Conservation (phyloP, 768 basidiomycete species). For the Mycena indigotica region DNA sequence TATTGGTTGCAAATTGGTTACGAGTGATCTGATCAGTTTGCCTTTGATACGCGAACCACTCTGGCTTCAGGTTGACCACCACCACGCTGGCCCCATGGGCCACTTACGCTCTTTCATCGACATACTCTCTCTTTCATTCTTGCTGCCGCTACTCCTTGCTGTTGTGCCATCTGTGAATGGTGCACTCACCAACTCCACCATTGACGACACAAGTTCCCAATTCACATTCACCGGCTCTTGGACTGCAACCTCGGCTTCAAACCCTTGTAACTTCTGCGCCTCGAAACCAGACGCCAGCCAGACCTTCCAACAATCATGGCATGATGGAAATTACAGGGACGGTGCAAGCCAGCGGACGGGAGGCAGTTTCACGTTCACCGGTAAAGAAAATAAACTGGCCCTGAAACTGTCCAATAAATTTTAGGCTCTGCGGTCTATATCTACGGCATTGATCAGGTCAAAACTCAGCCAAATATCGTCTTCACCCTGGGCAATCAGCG, state of each 20-base stretch:
- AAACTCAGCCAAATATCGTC: constrained; percentile 8
- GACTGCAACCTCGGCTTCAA: neutral
- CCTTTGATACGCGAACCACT: too few relatives aligned
- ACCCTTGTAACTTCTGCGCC: constrained; percentile 4
- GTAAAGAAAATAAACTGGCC: neutral
- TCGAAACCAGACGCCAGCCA: constrained; percentile 5
- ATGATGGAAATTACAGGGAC: constrained; percentile 8
- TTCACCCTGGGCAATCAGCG: constrained; percentile 9
- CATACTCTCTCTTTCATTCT: neutral
- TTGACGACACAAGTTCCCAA: constrained; percentile 3
- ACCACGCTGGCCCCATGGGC: neutral
- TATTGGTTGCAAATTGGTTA: too few relatives aligned
- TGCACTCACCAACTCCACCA: constrained; percentile 6
- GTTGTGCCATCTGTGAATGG: neutral
- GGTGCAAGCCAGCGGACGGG: neutral
- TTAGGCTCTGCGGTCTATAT: constrained; percentile 16
- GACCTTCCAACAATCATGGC: constrained; percentile 2
- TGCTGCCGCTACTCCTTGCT: constrained; percentile 4
- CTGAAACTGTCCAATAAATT: neutral
- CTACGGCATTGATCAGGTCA: constrained; percentile 11
- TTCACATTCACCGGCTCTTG: constrained; percentile 6
- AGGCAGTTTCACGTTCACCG: constrained; percentile 15
- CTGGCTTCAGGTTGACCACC: too few relatives aligned
- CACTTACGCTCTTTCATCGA: neutral
- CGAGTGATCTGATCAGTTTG: too few relatives aligned